Evolutionary conservation across 805 yeast species (phyloP).

Genomic region (Hanseniaspora guilliermondii): DNA sequence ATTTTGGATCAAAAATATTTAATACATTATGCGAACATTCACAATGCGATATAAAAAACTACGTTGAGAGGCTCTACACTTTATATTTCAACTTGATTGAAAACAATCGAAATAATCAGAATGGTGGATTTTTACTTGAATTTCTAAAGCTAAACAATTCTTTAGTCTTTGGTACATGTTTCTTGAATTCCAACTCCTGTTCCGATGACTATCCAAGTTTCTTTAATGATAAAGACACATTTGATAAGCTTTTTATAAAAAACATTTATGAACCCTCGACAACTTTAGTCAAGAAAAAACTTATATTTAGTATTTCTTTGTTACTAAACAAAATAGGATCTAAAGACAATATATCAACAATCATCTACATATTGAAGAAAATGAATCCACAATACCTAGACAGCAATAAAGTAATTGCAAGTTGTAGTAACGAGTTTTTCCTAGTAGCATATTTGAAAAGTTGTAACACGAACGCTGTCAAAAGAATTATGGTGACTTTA

Average conservation of each 20-base stretch:
- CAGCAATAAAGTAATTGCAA: background rate
- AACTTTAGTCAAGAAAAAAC: background rate
- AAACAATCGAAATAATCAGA: background rate
- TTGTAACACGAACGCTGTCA: constrained; percentile 11
- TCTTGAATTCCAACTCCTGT: background rate
- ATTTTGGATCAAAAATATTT: constrained; percentile 27
- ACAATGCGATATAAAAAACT: background rate
- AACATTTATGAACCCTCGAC: background rate
- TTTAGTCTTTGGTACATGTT: background rate
- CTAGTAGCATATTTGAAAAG: constrained; percentile 12
- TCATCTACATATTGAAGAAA: background rate
- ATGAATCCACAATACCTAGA: constrained; percentile 10
- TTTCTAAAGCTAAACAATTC: constrained; percentile 1
- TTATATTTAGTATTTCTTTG: background rate
- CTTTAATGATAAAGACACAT: background rate
- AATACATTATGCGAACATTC: constrained; percentile 16
- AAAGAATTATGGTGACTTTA: constrained; percentile 1
- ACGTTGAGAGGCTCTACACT: background rate
- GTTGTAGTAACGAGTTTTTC: background rate
- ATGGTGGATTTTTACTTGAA: constrained; percentile 5
- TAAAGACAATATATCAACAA: background rate
- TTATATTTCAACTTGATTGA: background rate
- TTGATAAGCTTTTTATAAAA: background rate
- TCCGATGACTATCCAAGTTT: background rate
- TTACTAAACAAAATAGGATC: background rate